These are phyloP conservation scores for Sporisorium iseilematis-ciliati DNA, from an alignment of 1,284 basidiomycete species.

Conservation along the genomic window DNA sequence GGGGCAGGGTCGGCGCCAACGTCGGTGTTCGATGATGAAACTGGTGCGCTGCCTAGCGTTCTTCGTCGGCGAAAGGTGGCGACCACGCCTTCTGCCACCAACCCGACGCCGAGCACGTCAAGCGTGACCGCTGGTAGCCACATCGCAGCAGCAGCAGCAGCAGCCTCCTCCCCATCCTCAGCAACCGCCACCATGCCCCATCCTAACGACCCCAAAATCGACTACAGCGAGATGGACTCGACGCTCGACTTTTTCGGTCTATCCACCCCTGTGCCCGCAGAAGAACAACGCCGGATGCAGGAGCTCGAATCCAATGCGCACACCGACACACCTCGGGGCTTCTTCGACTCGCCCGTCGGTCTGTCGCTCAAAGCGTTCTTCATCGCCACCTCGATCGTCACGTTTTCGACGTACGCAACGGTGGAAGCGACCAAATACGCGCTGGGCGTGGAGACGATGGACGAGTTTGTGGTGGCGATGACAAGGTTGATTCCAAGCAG, in stretches of 20 bases:
- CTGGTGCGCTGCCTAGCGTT: constrained; percentile 27
- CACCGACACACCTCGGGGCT: constrained; percentile 13
- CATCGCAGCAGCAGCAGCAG: neutral
- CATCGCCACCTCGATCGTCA: constrained; percentile 47
- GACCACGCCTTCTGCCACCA: neutral
- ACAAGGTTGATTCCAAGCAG: constrained; percentile 36
- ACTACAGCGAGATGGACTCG: constrained; percentile 50
- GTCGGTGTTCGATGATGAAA: constrained; percentile 48
- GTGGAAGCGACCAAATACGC: constrained; percentile 31
- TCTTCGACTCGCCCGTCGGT: constrained; percentile 44
- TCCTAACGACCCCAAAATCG: constrained; percentile 30
- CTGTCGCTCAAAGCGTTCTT: constrained; percentile 48
- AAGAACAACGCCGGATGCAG: constrained; percentile 32
- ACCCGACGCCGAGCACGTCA: neutral
- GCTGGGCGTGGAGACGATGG: constrained; percentile 44
- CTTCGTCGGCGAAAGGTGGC: constrained; percentile 17
- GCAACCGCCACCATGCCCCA: constrained; percentile 5
- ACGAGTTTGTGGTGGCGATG: constrained; percentile 52
- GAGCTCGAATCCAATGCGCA: constrained; percentile 16
- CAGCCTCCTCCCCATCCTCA: neutral
- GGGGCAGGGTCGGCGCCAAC: constrained; percentile 24
- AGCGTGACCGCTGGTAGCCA: neutral
- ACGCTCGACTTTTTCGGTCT: constrained; percentile 51
- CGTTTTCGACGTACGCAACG: constrained; percentile 18
- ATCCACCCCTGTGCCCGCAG: constrained; percentile 28